Percentiles rank a stretch among this genome's conserved stretches.
Evolutionary conservation across 2,329 filamentous ascomycete species (phyloP).

Genomic region (Cladosporium sp.): DNA sequence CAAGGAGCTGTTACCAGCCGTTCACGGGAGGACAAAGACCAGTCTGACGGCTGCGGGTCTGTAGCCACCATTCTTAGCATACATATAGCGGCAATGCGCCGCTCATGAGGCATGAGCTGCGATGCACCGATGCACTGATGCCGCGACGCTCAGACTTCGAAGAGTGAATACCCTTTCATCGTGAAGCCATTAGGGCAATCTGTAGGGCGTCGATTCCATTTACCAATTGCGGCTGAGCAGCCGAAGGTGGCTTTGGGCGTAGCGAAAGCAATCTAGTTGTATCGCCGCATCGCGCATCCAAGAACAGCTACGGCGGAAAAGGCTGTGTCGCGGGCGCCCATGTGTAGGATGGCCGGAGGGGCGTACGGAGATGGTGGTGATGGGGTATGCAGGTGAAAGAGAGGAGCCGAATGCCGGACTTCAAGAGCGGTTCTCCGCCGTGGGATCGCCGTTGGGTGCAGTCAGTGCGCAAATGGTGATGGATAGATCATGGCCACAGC

Average conservation of each 20-base stretch:
- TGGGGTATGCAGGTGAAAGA: constrained; percentile 14
- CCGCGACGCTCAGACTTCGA: not conserved
- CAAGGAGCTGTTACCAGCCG: constrained; percentile 14
- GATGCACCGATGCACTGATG: not conserved
- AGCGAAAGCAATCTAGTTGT: constrained; percentile 15
- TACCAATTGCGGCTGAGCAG: not conserved
- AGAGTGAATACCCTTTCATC: not conserved
- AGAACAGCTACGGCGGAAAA: not conserved
- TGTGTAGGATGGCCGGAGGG: constrained; percentile 11
- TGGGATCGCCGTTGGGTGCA: constrained; percentile 8
- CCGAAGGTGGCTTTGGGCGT: constrained; percentile 5
- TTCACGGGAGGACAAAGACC: constrained; percentile 1
- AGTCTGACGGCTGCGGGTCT: not conserved
- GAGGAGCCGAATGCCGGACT: constrained; percentile 21
- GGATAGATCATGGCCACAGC: not conserved
- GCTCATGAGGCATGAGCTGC: not conserved
- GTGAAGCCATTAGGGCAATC: not conserved
- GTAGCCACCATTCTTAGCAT: constrained; percentile 9
- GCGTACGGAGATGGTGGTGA: constrained; percentile 15
- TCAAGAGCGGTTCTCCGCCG: constrained; percentile 12
- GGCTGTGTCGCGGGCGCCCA: not conserved
- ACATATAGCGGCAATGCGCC: constrained; percentile 1
- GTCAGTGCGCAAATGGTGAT: constrained; percentile 12
- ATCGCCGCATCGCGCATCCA: not conserved
- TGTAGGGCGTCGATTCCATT: not conserved